These are phyloP conservation scores for Botrytis aclada DNA, from an alignment of 2,329 filamentous ascomycete genomes.

Conservation along the genomic window DNA sequence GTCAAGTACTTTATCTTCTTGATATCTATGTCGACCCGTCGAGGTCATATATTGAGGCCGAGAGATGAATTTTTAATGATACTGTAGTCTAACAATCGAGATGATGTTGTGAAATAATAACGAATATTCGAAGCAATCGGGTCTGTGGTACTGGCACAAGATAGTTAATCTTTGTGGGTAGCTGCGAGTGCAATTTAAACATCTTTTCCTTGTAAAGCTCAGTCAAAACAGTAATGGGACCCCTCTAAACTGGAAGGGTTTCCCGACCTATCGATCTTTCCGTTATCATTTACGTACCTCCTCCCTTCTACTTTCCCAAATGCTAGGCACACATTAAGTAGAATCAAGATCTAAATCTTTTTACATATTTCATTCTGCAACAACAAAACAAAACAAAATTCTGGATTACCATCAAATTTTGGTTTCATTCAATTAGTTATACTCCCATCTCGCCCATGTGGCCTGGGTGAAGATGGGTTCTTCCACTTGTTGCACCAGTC, in stretches of 20 bases:
- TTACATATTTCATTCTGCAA: not conserved
- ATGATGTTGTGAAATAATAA: not conserved
- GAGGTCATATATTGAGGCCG: not conserved
- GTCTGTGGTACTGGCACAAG: not conserved
- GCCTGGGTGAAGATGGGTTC: conserved; percentile 12
- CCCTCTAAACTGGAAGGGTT: not conserved
- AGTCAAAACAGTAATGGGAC: not conserved
- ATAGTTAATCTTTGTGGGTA: too few species aligned
- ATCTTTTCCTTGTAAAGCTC: not conserved
- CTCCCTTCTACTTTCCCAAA: not conserved
- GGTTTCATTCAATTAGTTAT: not conserved
- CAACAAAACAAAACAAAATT: not conserved
- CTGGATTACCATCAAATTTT: conserved; percentile 2
- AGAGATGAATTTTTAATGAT: not conserved
- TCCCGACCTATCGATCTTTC: not conserved
- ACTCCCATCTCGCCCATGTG: conserved; percentile 2
- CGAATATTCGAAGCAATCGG: not conserved
- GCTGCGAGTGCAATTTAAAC: not conserved
- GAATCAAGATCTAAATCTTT: not conserved
- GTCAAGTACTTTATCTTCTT: not conserved
- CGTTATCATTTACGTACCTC: not conserved
- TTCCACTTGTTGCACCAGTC: conserved; percentile 32
- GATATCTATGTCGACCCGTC: too few species aligned
- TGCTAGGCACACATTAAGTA: not conserved
- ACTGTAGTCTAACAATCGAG: not conserved